Evolutionary conservation across 768 basidiomycete species (phyloP), one percentile per base, ranked within the genome.

Genomic region (Kwoniella pini): DNA sequence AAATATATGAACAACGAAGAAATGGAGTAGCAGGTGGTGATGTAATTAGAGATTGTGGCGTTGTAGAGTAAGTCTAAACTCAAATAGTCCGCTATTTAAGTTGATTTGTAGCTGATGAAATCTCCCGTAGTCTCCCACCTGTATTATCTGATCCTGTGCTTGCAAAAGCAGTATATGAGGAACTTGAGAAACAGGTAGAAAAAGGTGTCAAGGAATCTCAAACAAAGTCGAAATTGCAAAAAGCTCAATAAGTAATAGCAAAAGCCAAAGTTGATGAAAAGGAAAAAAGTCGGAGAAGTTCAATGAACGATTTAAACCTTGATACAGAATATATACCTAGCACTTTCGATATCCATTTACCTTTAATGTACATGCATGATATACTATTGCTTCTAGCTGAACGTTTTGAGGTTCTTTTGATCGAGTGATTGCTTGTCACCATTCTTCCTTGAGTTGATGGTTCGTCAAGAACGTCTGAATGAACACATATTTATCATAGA

Each of bases 161-260:
- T 19, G 66, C 66, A 0, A 64, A 57, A 44, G 70, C 62, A 27
- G 53, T 62, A 13, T 76, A 73, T 38, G 70, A 74, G 5, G 54
- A 57, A 9, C 26, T 76, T 11, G 72, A 76, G 49, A 64, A 69
- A 36, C 59, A 64, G 24, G 72, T 76, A 0, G 75, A 76, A 56
- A 46, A 56, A 42, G 60, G 71, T 4, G 64, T 73, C 19, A 73
- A 71, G 50, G 52, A 50, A 11, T 33, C 55, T 19, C 49, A 60
- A 26, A 39, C 31, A 19, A 57, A 50, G 7, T 22, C 9, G 24
- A 50, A 50, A 24, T 30, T n/a, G 48, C 4, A 50, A 30, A 27
- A 17, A 17, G 5, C 7, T 26, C 4, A 48, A 26, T 10, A 15
- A 48, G 43, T n/a, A 15, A 36, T 36, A 36, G n/a, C 40, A 6